Base-by-base conservation (phyloP, 768 basidiomycete genomes). In the Boletus rubescentipes region DNA sequence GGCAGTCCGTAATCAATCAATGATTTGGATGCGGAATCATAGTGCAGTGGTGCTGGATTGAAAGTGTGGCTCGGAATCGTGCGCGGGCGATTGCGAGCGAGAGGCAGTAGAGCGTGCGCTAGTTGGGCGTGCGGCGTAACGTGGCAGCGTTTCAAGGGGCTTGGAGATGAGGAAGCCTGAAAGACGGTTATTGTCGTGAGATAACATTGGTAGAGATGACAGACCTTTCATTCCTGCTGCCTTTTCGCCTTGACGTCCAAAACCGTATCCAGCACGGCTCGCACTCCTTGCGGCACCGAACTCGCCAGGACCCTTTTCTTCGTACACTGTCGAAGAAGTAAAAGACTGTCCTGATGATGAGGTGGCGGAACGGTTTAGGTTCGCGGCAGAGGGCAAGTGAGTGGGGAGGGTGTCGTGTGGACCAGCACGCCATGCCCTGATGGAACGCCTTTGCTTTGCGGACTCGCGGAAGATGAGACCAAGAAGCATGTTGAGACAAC, bases 401-500 rank as follows among this genome's bases (percentile, higher is more conserved):
- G 65, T 66, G 8, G 84, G 84, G 36, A 86, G 74, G n/a, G 76
- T 73, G 55, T 72, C 74, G 66, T 80, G 65, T 31, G 75, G 69
- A 16, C 80, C 76, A 11, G 77, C 78, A 55, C 81, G 78, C 87
- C 87, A 90, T 16, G 79, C 75, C 16, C 75, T 82, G 61, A 91
- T 72, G 51, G 82, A 85, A 18, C 87, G 82, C 60, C 82, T 84
- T 18, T 71, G 55, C 61, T 85, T 87, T 53, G 81, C 83, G 2
- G 75, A 76, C 60, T 79, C 77, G 51, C 85, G 83, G 78, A 85
- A 89, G 67, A 87, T 79, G 60, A 91, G 79, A 38, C 88, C 88
- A 57, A 85, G 76, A 54, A 93, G 69, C 61, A 93, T 84, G 75
- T 96, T 93, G 51, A 96, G 72, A 71, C 91, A 93, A n/a, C 93